Base-by-base conservation (phyloP, 2,329 filamentous ascomycete species). In the Colletotrichum lentis region DNA sequence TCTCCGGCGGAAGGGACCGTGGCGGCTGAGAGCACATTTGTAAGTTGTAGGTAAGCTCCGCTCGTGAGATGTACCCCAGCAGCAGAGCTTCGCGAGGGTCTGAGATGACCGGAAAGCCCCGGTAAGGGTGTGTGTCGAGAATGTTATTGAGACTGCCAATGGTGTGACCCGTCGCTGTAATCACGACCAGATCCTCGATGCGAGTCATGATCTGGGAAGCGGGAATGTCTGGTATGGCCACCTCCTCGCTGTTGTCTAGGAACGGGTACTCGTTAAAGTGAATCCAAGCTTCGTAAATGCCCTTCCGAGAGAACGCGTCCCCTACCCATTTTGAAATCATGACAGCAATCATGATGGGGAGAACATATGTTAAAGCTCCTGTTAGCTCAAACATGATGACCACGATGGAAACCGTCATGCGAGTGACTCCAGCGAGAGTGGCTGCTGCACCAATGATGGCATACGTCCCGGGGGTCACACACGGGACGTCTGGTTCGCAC, bases 331-430 rank as follows among this genome's bases (percentile, higher is more conserved):
- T 99, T 70, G 92, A 92, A 52, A 98, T 86, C 94, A 99, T 97
- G 75, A 99, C 96, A 50, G 94, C 94, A 71, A 99, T 92, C 96
- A 99, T 99, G 78, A 98, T 99, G 62, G 96, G 96, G 8, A 99
- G 88, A 56, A 99, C 95, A 76, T 98, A 98, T 0, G 94, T 97
- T 35, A 99, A 85, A 1, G 96, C 96, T 60, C 96, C 96, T 0
- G 96, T 99, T 64, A 99, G 89, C 82, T 99, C 96, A 76, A 99
- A 99, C 91, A 97, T 97, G 81, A 99, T 99, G 74, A 98, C 96
- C 5, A 99, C 95, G 72, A 99, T 97, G 14, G 94, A 97, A 12
- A 97, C 94, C 0, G 96, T 99, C 90, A 99, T 96, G 72, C 95
- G 89, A 20, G 95, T 98, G 43, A 96, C 93, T 55, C 96, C 96